A percentile compares a stretch with the other conserved stretches of the same genome.
Conservation (phyloP, 768 basidiomycete species). For the Suillus sp. region DNA sequence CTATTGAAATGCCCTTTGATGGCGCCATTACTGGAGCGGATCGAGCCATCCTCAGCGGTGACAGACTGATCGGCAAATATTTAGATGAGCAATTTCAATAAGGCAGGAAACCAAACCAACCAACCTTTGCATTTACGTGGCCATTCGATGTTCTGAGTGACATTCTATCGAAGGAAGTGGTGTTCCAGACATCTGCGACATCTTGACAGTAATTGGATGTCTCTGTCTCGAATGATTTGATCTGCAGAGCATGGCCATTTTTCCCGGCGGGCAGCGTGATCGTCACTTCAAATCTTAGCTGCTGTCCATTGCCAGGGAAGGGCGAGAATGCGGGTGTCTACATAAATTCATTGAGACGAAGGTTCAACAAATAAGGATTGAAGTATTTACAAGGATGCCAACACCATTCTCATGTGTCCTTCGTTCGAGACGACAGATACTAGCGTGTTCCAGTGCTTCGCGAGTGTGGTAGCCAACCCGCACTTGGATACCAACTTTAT, state of each 20-base stretch:
- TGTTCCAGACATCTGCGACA: conserved; percentile 36
- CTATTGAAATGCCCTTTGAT: conserved; percentile 48
- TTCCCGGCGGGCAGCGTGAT: conserved; percentile 39
- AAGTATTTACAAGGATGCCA: conserved; percentile 36
- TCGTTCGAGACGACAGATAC: conserved; percentile 34
- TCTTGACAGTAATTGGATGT: conserved; percentile 42
- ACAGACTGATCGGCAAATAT: conserved; percentile 33
- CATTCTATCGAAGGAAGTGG: conserved; percentile 41
- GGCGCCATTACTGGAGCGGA: conserved; percentile 45
- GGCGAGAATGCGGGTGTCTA: conserved; percentile 36
- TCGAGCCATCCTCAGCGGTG: conserved; percentile 25
- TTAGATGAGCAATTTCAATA: conserved; percentile 6
- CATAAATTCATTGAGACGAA: neutral
- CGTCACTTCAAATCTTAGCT: conserved; percentile 38
- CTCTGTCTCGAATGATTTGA: conserved; percentile 47
- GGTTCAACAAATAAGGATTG: neutral
- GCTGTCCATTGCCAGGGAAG: conserved; percentile 14
- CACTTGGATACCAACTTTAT: conserved; percentile 33
- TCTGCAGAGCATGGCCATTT: conserved; percentile 24
- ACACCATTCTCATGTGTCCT: conserved; percentile 28
- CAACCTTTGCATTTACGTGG: conserved; percentile 37
- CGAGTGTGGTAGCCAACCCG: conserved; percentile 26
- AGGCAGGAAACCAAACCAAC: conserved; percentile 8
- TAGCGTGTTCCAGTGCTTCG: conserved; percentile 23
- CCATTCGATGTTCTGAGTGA: conserved; percentile 39